phyloP scores from a whole-genome alignment of 352 stramenopile species.

The Pythium plurisporium region DNA sequence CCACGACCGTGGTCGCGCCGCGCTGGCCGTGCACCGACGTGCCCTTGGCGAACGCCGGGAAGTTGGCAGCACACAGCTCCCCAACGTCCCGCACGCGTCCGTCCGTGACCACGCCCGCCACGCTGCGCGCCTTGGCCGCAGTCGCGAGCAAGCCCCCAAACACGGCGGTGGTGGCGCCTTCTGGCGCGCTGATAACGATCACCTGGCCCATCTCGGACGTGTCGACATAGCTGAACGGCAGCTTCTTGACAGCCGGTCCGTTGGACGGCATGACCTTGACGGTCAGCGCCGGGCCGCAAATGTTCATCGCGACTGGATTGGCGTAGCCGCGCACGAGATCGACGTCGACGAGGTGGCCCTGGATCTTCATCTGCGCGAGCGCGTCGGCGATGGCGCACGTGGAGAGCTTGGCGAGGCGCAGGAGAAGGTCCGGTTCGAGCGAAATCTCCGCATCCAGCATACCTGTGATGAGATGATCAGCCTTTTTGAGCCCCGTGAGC shows the following conservation, averaged over 20 bases:
- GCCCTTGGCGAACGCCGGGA: conserved; percentile 62
- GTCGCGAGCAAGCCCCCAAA: conserved; percentile 74
- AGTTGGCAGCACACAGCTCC: conserved; percentile 60
- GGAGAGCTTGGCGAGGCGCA: conserved; percentile 70
- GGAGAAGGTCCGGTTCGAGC: conserved; percentile 55
- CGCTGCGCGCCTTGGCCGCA: conserved; percentile 59
- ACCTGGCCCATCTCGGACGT: conserved; percentile 70
- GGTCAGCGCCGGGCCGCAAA: conserved; percentile 70
- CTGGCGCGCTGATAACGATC: conserved; percentile 69
- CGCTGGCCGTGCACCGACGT: conserved; percentile 71
- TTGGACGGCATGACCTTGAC: conserved; percentile 72
- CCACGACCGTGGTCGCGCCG: conserved; percentile 53
- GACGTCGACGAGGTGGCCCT: conserved; percentile 73
- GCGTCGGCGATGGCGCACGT: conserved; percentile 79
- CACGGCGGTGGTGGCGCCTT: conserved; percentile 44
- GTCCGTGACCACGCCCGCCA: conserved; percentile 66
- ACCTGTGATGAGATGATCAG: conserved; percentile 52
- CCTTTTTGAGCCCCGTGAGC: conserved; percentile 40
- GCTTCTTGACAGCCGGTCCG: conserved; percentile 50
- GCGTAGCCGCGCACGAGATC: conserved; percentile 60
- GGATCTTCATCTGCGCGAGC: conserved; percentile 71
- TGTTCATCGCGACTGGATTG: conserved; percentile 55
- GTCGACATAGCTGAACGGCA: conserved; percentile 78
- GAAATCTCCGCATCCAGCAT: conserved; percentile 67
- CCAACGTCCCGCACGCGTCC: conserved; percentile 73